Base-by-base conservation (phyloP, 2,329 filamentous ascomycete genomes). In the Taxawa tesnikishii region DNA sequence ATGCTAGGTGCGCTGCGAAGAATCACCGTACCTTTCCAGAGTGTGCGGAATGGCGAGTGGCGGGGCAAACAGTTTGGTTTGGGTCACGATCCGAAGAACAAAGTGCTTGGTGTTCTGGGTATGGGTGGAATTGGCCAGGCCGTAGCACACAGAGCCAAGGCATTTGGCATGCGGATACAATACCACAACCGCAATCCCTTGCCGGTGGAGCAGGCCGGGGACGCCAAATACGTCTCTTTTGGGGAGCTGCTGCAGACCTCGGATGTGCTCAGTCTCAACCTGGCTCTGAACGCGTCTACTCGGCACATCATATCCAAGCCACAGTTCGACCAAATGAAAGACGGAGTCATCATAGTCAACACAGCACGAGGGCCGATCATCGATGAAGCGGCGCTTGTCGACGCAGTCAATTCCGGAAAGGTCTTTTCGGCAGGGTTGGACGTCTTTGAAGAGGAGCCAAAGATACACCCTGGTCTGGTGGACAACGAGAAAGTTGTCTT, bases 91-190 rank as follows among this genome's bases (percentile, higher is more conserved):
- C 67, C 67, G 2, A 62, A 63, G 42, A 61, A 64, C 36, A 68
- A 69, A 45, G 53, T 53, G 2, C 58, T 71, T 45, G 70, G 69
- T 4, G 69, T 75, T 35, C 51, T 75, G 2, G 71, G 70, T 8
- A 72, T 74, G 67, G 71, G 71, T 15, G 68, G 70, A 7, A 75
- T 75, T 28, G 71, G 71, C 3, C 55, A 60, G 10, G 63, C 65
- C 5, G 58, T 65, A 7, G 60, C 59, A 15, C 48, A 50, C 14
- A 59, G 67, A 26, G 68, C 67, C 3, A 59, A 59, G 17, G 62
- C 62, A 0, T 72, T 74, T 39, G 70, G 70, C 26, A 70, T 75
- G 59, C 56, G 55, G 37, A 60, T 73, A n/a, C 62, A 67, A 38
- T 75, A 75, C 46, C 68, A 75, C 54, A 75, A 74, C 49, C 62